phyloP scores from a whole-genome alignment of 73 alveolate species.

The Paraurostyla sp. region DNA sequence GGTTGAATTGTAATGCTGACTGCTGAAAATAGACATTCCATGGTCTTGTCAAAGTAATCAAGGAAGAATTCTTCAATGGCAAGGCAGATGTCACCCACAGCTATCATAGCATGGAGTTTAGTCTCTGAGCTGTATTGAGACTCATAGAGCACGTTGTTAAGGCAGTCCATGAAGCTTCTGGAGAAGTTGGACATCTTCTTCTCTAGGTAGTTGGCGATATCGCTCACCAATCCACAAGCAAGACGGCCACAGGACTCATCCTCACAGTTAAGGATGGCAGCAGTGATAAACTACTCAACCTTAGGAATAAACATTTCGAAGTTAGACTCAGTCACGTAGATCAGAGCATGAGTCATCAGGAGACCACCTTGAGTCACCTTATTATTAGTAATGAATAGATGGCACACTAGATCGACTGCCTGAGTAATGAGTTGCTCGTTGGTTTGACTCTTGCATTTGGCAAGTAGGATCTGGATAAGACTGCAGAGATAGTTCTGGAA shows the following conservation, averaged over 20 bases:
- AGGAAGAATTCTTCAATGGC: slow-evolving; percentile 2
- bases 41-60: neutral
- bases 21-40: slow-evolving; percentile 32
- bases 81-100: slow-evolving; percentile 44
- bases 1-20: slow-evolving; percentile 3
- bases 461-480: neutral
- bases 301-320: neutral
- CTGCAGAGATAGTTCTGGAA: neutral
- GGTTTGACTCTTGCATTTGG: neutral
- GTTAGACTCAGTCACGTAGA: neutral
- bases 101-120: slow-evolving; percentile 34
- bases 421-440: neutral
- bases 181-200: neutral
- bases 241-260: neutral
- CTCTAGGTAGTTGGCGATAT: slow-evolving; percentile 13
- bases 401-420: neutral
- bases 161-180: neutral
- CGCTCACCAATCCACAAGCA: slow-evolving; percentile 57
- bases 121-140: neutral
- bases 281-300: neutral
- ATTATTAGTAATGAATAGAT: neutral
- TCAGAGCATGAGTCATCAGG: neutral
- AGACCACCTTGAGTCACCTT: slow-evolving; percentile 19
- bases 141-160: neutral
- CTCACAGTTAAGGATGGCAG: neutral